phyloP scores from a whole-genome alignment of 2,329 filamentous ascomycete genomes.

The Botrytis fragariae region DNA sequence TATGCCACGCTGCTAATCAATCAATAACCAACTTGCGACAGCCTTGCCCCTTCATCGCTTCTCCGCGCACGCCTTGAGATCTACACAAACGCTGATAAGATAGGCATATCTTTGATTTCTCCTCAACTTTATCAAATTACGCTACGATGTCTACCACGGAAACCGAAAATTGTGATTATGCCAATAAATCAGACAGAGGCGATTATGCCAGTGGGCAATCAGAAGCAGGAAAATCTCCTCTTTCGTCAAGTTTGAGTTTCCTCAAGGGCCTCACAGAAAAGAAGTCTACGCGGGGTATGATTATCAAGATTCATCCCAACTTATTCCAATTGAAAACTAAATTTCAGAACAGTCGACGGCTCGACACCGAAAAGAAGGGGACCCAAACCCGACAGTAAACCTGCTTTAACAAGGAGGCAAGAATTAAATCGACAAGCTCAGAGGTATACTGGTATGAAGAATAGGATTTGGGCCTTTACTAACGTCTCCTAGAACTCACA shows the following conservation, averaged over 20 bases:
- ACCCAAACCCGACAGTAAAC: slow-evolving; percentile 95
- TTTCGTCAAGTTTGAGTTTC: slow-evolving; percentile 54
- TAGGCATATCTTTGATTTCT: neutral
- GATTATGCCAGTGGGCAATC: slow-evolving; percentile 37
- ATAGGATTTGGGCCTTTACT: slow-evolving; percentile 18
- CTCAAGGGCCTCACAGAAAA: slow-evolving; percentile 70
- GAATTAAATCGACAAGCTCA: slow-evolving; percentile 95
- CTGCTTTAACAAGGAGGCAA: slow-evolving; percentile 85
- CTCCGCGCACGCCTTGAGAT: neutral
- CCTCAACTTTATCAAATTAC: neutral
- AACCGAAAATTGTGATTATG: slow-evolving; percentile 34
- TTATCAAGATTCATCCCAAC: slow-evolving; percentile 1
- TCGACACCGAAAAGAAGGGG: slow-evolving; percentile 85
- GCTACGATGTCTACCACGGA: slow-evolving; percentile 33
- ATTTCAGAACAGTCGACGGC: slow-evolving; percentile 57
- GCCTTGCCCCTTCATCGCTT: slow-evolving; percentile 8
- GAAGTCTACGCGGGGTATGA: slow-evolving; percentile 70
- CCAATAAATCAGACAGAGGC: slow-evolving; percentile 32
- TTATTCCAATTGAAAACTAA: slow-evolving; percentile 8
- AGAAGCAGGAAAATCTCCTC: slow-evolving; percentile 37
- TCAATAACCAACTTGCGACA: neutral
- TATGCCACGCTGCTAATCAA: neutral
- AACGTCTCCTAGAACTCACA: slow-evolving; percentile 70
- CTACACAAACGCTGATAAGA: slow-evolving; percentile 2
- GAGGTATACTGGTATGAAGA: slow-evolving; percentile 56